Conservation (phyloP, 768 basidiomycete genomes). For the Terana coerulea region DNA sequence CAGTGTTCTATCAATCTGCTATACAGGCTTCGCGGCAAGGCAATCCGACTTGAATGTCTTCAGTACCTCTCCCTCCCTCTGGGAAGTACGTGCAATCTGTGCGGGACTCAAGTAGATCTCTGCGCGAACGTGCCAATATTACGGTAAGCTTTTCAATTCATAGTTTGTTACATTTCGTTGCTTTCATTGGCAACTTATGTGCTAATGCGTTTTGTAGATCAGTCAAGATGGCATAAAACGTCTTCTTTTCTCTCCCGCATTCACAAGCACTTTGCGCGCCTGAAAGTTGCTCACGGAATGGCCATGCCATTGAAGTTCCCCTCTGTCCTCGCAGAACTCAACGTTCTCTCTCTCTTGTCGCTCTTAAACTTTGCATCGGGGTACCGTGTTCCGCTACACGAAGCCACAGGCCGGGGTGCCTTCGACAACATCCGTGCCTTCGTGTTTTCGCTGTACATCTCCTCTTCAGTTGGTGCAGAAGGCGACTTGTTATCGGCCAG, state of each 20-base stretch:
- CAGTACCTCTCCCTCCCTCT: constrained; percentile 38
- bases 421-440: constrained; percentile 81
- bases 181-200: constrained; percentile 1
- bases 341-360: constrained; percentile 72
- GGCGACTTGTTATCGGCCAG: constrained; percentile 59
- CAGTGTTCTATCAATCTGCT: no score
- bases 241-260: constrained; percentile 60
- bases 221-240: constrained; percentile 51
- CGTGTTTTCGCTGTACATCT: constrained; percentile 67
- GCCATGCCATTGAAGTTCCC: constrained; percentile 78
- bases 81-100: constrained; percentile 49
- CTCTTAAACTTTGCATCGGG: constrained; percentile 84
- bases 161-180: constrained; percentile 1
- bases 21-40: no score
- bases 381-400: constrained; percentile 71
- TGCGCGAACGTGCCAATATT: constrained; percentile 47
- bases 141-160: constrained; percentile 37
- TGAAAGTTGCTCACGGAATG: constrained; percentile 65
- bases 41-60: no score
- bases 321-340: constrained; percentile 70
- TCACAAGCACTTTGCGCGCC: constrained; percentile 59
- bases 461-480: constrained; percentile 50
- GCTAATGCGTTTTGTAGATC: constrained; percentile 41
- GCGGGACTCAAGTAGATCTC: constrained; percentile 45
- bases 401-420: constrained; percentile 71